Evolutionary conservation across 148 eudicot genomes (phyloP).

Genomic region (Rhododendron mucronatum): DNA sequence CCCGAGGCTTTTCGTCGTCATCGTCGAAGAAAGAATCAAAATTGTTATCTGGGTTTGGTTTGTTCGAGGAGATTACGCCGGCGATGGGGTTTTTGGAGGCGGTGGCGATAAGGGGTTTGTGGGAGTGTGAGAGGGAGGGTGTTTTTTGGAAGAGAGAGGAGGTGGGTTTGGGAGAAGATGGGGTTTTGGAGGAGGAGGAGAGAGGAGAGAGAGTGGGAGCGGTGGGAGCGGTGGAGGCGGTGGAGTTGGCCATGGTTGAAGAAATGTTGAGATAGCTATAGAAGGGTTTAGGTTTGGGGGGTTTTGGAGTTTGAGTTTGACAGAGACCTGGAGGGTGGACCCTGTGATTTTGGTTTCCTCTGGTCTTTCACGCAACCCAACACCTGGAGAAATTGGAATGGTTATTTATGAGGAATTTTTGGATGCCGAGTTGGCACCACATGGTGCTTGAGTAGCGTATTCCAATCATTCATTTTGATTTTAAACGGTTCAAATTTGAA

Average conservation of each 20-base stretch:
- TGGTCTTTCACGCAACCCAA: not conserved
- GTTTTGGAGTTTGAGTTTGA: not conserved
- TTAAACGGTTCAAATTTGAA: accelerated
- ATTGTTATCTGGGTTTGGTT: slow-evolving; percentile 10
- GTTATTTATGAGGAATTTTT: no score
- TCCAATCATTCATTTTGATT: accelerated
- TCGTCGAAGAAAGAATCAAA: slow-evolving; percentile 14
- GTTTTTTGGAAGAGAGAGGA: not conserved
- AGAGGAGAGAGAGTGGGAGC: slow-evolving; percentile 1
- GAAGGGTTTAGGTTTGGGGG: not conserved
- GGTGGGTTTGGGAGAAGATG: not conserved
- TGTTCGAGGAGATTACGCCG: slow-evolving; percentile 10
- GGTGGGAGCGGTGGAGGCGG: slow-evolving; percentile 9
- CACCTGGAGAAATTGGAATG: not conserved
- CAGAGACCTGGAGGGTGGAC: not conserved
- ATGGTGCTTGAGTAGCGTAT: no score
- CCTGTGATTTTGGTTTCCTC: not conserved
- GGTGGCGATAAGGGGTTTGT: slow-evolving; percentile 5
- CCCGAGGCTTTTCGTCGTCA: slow-evolving; percentile 37
- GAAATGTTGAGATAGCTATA: not conserved
- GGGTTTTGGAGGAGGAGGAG: not conserved
- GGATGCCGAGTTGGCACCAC: no score
- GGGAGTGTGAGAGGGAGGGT: not conserved
- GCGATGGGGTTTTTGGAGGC: slow-evolving; percentile 29
- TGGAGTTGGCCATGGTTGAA: slow-evolving; percentile 20